phyloP scores from a whole-genome alignment of 306 rosid genomes.

The Corylus avellana region DNA sequence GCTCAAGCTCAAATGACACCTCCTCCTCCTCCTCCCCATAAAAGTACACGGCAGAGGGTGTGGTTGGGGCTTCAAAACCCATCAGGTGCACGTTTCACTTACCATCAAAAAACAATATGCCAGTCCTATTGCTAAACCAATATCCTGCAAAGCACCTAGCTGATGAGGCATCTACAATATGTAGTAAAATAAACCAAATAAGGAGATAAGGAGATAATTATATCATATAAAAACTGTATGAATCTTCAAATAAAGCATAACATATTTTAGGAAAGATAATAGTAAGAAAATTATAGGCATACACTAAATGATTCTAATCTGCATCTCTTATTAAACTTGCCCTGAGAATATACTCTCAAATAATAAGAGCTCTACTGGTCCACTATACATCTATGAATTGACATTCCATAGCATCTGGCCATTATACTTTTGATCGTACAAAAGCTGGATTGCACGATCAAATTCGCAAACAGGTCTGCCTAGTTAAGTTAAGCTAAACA shows the following conservation, averaged over 20 bases:
- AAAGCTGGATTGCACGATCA: not conserved
- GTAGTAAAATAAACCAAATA: not conserved
- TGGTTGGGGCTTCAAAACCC: not conserved
- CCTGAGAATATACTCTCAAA: slow-evolving; percentile 1
- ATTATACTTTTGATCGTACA: not conserved
- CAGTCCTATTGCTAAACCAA: not conserved
- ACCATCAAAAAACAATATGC: not conserved
- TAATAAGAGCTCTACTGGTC: not conserved
- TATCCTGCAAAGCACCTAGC: not conserved
- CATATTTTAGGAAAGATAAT: not conserved
- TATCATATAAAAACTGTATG: not conserved
- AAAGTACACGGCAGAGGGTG: not conserved
- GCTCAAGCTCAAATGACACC: too few species aligned
- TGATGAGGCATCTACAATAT: not conserved
- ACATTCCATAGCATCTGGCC: not conserved
- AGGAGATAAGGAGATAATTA: not conserved
- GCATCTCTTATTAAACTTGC: slow-evolving; percentile 8
- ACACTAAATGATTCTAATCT: slow-evolving; percentile 1
- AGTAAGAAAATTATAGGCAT: not conserved
- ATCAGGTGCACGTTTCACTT: not conserved
- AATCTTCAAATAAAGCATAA: not conserved
- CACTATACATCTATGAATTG: not conserved
- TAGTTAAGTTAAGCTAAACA: not conserved
- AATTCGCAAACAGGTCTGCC: not conserved
- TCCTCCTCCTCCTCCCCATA: too few species aligned